Conservation (phyloP, 2,329 filamentous ascomycete species). For the Pseudogymnoascus sp. region DNA sequence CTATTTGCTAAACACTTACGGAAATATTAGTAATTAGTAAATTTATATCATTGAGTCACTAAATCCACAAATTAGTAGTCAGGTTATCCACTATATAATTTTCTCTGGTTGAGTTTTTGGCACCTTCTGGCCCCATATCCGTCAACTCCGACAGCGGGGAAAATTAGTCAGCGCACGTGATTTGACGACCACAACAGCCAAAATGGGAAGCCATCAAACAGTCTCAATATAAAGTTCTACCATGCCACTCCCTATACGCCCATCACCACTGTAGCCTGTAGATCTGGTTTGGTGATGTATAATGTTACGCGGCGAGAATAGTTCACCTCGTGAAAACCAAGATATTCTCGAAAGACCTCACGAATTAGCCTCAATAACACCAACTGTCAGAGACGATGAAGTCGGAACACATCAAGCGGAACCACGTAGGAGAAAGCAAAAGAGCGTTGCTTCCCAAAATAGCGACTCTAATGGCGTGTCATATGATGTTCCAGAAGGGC, state of each 20-base stretch:
- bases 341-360: background rate
- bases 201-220: background rate
- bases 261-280: no score
- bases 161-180: slow-evolving; percentile 6
- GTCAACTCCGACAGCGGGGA: background rate
- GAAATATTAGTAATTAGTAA: background rate
- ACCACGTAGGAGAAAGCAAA: background rate
- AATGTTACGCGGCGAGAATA: background rate
- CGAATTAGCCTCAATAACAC: background rate
- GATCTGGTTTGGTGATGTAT: background rate
- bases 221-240: background rate
- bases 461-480: background rate
- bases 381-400: background rate
- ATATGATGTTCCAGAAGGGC: slow-evolving; percentile 12
- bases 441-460: background rate
- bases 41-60: background rate
- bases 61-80: background rate
- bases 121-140: background rate
- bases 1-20: background rate
- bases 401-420: background rate
- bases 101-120: background rate
- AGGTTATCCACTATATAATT: background rate
- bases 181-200: background rate
- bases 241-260: background rate
- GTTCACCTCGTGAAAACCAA: background rate